phyloP scores from a whole-genome alignment of 768 basidiomycete genomes.

The Fistulinella prunicolor region DNA sequence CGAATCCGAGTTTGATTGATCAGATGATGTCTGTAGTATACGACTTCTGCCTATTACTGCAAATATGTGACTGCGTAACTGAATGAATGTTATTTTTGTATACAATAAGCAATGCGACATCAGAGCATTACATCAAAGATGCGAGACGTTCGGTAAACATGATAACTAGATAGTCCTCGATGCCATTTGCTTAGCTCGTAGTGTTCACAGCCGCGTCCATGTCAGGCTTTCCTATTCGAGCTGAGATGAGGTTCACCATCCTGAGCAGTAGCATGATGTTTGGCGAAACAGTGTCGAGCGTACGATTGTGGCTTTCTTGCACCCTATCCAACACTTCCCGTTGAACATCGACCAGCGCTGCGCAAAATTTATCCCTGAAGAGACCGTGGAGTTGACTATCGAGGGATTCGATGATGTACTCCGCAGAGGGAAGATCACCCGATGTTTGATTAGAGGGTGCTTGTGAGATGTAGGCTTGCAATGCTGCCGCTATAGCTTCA shows the following conservation, averaged over 20 bases:
- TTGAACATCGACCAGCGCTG: constrained; percentile 19
- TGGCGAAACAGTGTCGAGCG: constrained; percentile 26
- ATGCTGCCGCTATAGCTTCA: constrained; percentile 29
- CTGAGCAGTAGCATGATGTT: constrained; percentile 24
- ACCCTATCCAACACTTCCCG: constrained; percentile 25
- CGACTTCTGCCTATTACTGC: constrained; percentile 5
- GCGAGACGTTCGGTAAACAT: not conserved
- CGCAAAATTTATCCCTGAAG: constrained; percentile 23
- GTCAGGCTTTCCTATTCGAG: constrained; percentile 24
- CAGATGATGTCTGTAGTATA: not conserved
- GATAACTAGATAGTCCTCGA: not conserved
- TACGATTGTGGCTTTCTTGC: constrained; percentile 18
- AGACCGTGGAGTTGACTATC: constrained; percentile 23
- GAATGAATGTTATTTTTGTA: constrained; percentile 7
- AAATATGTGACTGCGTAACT: constrained; percentile 17
- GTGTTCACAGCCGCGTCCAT: not conserved
- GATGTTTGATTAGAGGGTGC: constrained; percentile 9
- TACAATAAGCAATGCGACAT: not conserved
- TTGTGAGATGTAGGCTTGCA: constrained; percentile 33
- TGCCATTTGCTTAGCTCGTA: constrained; percentile 1
- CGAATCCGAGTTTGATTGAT: constrained; percentile 73
- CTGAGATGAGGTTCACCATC: constrained; percentile 32
- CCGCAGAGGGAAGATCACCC: constrained; percentile 23
- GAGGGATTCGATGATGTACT: constrained; percentile 31
- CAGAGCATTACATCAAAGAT: not conserved